Base-by-base conservation (phyloP, 2,329 filamentous ascomycete species). In the Pseudogymnoascus sp. region DNA sequence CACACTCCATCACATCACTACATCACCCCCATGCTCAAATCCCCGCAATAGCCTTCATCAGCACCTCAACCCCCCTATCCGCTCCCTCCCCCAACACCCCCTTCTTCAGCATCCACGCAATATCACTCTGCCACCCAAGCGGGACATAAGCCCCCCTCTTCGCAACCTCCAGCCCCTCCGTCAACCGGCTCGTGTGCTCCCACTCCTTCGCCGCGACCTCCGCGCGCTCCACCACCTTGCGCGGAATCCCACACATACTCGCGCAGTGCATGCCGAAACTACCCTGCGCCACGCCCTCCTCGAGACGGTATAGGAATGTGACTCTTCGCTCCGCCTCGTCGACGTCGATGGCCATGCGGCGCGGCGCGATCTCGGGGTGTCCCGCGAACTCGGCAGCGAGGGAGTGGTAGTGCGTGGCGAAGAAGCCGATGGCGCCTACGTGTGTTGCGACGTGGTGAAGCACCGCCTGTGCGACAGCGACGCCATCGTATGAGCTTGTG, bases 261-360 rank as follows among this genome's bases (percentile, higher is more conserved):
- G 95, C 95, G 73, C 95, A 99, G 75, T 99, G 95, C 95, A 99
- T 99, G 70, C 95, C 95, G 72, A 98, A 99, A 72, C 91, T 96
- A 14, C 95, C 95, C 75, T 98, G 93, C 0, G 95, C 95, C 8
- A 98, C 91, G 1, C 95, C 95, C 12, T 91, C 85, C 75, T 98
- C 95, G 0, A 99, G 84, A 71, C 91, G 93, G 78, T 99, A 99
- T 62, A 99, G 75, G 78, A 99, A 99, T 0, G 93, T 97, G n/a
- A 99, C 87, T n/a, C 88, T 86, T 24, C 91, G 84, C 64, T 91
- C 84, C 56, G 82, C 84, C 4, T 95, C 90, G 67, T 99, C 93
- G 1, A 99, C 95, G 64, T 93, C 85, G 64, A 99, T 98, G 66
- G 91, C 89, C 95, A 99, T 99, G 12, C 95, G 85, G 71, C 90